Conservation (phyloP, 176 grass and related monocot species). For the Triticum monococcum region DNA sequence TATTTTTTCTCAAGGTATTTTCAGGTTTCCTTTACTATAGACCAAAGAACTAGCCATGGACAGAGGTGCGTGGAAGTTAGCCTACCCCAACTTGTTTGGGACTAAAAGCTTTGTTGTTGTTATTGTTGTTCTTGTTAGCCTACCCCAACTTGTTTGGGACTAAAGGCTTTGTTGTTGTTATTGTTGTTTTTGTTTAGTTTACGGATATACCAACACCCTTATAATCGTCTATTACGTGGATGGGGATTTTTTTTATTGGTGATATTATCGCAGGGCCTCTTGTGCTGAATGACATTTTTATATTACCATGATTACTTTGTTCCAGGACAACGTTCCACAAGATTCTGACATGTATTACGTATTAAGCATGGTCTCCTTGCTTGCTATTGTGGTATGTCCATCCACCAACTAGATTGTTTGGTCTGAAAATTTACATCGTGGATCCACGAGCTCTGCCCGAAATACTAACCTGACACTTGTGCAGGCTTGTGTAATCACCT, state of each 20-base stretch:
- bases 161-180: too few species aligned
- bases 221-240: too few species aligned
- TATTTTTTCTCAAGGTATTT: conserved; percentile 81
- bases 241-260: too few species aligned
- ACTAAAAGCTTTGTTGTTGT: too few species aligned
- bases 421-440: conserved; percentile 6
- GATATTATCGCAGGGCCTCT: not conserved
- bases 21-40: not conserved
- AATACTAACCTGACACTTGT: conserved; percentile 25
- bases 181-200: too few species aligned
- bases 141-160: too few species aligned
- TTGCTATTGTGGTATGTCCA: conserved; percentile 72
- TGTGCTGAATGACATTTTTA: not conserved
- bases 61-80: too few species aligned
- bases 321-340: conserved; percentile 18
- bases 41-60: too few species aligned
- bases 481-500: conserved; percentile 72
- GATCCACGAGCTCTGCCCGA: not conserved
- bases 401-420: not conserved
- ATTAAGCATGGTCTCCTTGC: conserved; percentile 76
- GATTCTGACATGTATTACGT: conserved; percentile 57
- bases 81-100: too few species aligned
- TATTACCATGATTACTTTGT: conserved; percentile 31
- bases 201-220: too few species aligned
- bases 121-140: too few species aligned